Evolutionary conservation across 2,329 filamentous ascomycete genomes (phyloP), one percentile per base, ranked within the genome.

Genomic region (Paraphoma chrysanthemicola): DNA sequence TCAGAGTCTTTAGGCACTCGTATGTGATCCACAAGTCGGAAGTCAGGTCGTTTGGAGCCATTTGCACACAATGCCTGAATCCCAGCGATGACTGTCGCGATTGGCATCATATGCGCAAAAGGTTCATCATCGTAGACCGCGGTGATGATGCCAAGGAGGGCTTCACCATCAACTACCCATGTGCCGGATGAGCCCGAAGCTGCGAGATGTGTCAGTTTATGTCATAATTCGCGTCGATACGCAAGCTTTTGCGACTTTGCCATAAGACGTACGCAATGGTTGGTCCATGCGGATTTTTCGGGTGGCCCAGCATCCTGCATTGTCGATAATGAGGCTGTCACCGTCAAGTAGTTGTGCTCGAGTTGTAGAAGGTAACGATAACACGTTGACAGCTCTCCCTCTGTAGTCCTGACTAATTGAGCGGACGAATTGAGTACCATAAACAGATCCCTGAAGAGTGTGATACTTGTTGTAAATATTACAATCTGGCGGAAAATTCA

Each of bases 81-180:
- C 17, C 47, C 45, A 6, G 38, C 29, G 33, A 60, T 48, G 7
- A 61, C 44, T 31, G 51, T 36, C 1, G 44, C 12, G 11, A 60
- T 57, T 1, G 58, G 54, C 12, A 60, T 41, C 54, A 60, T 60
- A 31, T 60, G 58, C 5, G 51, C 48, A 36, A 57, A 60, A 11
- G 51, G 49, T 30, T 55, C 53, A 30, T 48, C 14, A 23, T 57
- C 51, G 44, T 61, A 61, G 2, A 51, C 49, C 3, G 55, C 52
- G 3, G 53, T 43, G 29, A 60, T 53, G 11, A 61, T 44, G 6
- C 58, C 55, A 6, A 61, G 38, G 6, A 61, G 29, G 18, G n/a
- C 41, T 29, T 28, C 12, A n/a, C 47, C 47, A 14, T 44, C 31
- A 14, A 57, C 55, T 10, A 61, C 55, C 54, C 58, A 61, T n/a